Percentiles rank a stretch among this genome's conserved stretches.
These are phyloP conservation scores for Trametes cinnabarina DNA, from an alignment of 768 basidiomycete genomes.

Conservation along the genomic window DNA sequence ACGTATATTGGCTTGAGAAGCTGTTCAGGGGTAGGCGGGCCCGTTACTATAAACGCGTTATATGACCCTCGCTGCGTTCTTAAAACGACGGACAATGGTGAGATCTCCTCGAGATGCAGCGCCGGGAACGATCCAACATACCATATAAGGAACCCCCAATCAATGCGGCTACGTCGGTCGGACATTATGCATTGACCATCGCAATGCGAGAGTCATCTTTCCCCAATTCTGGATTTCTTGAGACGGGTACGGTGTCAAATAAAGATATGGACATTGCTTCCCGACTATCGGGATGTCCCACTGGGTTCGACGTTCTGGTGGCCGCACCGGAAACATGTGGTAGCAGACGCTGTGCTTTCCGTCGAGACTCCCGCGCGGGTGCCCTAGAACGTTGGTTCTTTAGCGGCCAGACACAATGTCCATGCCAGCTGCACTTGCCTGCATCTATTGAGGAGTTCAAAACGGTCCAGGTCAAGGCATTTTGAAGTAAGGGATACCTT, in stretches of 20 bases:
- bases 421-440: neutral
- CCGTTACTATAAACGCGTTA: constrained; percentile 15
- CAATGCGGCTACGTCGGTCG: constrained; percentile 1
- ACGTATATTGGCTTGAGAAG: constrained; percentile 13
- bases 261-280: constrained; percentile 13
- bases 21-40: constrained; percentile 4
- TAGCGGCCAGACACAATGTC: constrained; percentile 1
- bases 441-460: neutral
- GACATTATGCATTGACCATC: neutral
- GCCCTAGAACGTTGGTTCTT: constrained; percentile 15
- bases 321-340: constrained; percentile 21
- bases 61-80: constrained; percentile 13
- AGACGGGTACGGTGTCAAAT: constrained; percentile 1
- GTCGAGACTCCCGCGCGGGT: constrained; percentile 12
- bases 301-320: constrained; percentile 13
- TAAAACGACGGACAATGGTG: constrained; percentile 21
- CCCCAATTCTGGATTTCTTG: neutral
- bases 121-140: constrained; percentile 15
- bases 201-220: constrained; percentile 1
- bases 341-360: constrained; percentile 7
- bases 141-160: constrained; percentile 12
- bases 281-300: constrained; percentile 16
- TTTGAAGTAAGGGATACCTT: no score
- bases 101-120: constrained; percentile 15
- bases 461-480: neutral